Evolutionary conservation across 2,329 filamentous ascomycete genomes (phyloP).

Genomic region (Hypoxylon sp.): DNA sequence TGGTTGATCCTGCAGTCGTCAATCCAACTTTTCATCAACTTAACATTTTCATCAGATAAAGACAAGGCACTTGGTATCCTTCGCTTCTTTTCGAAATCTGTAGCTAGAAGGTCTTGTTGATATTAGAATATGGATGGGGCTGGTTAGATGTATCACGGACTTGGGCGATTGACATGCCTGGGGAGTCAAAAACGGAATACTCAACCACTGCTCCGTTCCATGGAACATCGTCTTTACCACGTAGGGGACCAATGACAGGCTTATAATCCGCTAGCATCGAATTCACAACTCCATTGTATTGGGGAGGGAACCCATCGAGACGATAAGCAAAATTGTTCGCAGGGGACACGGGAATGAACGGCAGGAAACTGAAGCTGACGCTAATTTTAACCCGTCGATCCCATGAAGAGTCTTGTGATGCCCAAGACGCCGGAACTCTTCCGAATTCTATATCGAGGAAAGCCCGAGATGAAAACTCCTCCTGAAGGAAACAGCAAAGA

Average conservation of each 20-base stretch:
- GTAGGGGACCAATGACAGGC: constrained; percentile 9
- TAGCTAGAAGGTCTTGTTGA: constrained; percentile 9
- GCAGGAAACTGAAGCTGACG: background rate
- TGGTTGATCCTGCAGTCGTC: constrained; percentile 19
- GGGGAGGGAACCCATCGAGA: constrained; percentile 4
- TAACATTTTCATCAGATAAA: constrained; percentile 26
- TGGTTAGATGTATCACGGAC: background rate
- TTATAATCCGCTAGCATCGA: constrained; percentile 9
- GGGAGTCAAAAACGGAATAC: constrained; percentile 27
- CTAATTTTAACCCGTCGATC: background rate
- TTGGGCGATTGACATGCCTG: constrained; percentile 16
- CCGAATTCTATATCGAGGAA: background rate
- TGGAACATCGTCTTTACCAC: constrained; percentile 1
- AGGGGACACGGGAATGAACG: constrained; percentile 1
- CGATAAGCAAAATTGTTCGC: background rate
- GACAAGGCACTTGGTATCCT: background rate
- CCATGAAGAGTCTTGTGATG: background rate
- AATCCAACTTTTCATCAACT: constrained; percentile 26
- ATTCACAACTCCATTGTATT: constrained; percentile 16
- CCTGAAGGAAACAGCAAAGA: background rate
- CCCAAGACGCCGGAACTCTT: background rate
- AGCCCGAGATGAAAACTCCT: background rate
- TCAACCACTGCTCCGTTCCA: constrained; percentile 20
- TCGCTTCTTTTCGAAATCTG: constrained; percentile 12
- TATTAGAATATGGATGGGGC: background rate